Percentiles rank a stretch among this genome's conserved stretches.
phyloP scores from a whole-genome alignment of 1,284 basidiomycete species.

The Meira miltonrushii region DNA sequence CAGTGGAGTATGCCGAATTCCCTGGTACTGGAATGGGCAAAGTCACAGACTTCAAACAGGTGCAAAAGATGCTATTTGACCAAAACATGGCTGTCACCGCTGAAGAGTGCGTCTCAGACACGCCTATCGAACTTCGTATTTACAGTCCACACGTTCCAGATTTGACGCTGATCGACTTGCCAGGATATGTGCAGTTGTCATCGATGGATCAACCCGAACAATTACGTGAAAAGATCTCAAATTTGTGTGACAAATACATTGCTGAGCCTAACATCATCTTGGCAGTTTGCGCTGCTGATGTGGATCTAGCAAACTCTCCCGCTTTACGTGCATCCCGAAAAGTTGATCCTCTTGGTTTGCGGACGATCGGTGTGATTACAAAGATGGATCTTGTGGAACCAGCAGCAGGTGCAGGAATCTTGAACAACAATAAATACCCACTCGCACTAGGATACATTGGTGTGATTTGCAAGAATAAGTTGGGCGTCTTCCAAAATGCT shows the following conservation, averaged over 20 bases:
- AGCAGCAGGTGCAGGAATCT: conserved; percentile 72
- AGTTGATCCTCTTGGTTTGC: conserved; percentile 86
- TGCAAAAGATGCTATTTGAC: conserved; percentile 88
- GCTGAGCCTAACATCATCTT: conserved; percentile 95
- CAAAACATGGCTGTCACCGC: conserved; percentile 88
- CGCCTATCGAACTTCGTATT: conserved; percentile 93
- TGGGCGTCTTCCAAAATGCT: conserved; percentile 27
- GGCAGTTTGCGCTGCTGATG: conserved; percentile 94
- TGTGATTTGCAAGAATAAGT: conserved; percentile 66
- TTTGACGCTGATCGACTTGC: conserved; percentile 91
- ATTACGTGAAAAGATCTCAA: conserved; percentile 84
- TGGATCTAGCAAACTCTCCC: conserved; percentile 96
- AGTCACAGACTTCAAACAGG: conserved; percentile 79
- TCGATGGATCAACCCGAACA: conserved; percentile 93
- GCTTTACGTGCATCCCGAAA: conserved; percentile 85
- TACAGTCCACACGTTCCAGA: conserved; percentile 94
- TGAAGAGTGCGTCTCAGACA: conserved; percentile 81
- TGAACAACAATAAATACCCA: conserved; percentile 90
- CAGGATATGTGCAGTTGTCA: conserved; percentile 92
- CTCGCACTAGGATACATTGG: conserved; percentile 94
- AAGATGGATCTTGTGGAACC: conserved; percentile 97
- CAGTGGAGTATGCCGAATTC: conserved; percentile 83
- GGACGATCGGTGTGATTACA: conserved; percentile 95
- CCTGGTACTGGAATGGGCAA: conserved; percentile 79
- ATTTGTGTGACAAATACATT: conserved; percentile 91